Evolutionary conservation across 306 rosid species (phyloP), one percentile per base, ranked within the genome.

Genomic region (Myrica gale): DNA sequence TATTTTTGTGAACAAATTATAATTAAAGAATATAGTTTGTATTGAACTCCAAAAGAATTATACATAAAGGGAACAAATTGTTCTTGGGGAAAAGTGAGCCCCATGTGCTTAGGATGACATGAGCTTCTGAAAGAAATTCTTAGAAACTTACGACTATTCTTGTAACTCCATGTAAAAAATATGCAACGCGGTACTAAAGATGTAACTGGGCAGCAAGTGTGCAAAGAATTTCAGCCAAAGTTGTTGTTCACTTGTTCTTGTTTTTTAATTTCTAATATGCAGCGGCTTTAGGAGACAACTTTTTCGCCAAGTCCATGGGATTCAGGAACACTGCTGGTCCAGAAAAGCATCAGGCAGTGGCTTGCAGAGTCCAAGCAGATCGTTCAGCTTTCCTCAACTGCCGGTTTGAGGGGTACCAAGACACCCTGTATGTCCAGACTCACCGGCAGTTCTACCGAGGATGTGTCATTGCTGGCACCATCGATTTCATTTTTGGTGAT

Each of bases 301-400:
- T 92, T 68, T 7, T 90, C 1, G 93, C 84, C 7, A 77, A 84
- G 47, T 89, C 86, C 48, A 78, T 95, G 86, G 99, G 97, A 20
- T 92, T 95, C 81, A 88, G 93, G 77, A 95, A 95, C 92, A 89
- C 97, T 0, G 99, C 99, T 13, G 97, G 99, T 0, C 85, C 90
- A 1, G 92, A 85, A 1, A 92, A 92, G 66, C 93, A 86, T 41
- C 96, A 90, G 74, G 99, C 99, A 16, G 97, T 92, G 80, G 99
- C 98, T 0, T 93, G 91, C 0, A 82, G 99, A 82, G 83, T 95
- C 11, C 92, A 90, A 75, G 84, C 89, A 2, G 99, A 95, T 50
- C 86, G 92, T 8, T 76, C 90, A 0, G 80, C 89, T 6, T 90
- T 95, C 42, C 79, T 86, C 12, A 95, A 92, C 82, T 90, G 99